Conservation (phyloP, 164 flowering plant species). For the Chloranthus sessilifolius region DNA sequence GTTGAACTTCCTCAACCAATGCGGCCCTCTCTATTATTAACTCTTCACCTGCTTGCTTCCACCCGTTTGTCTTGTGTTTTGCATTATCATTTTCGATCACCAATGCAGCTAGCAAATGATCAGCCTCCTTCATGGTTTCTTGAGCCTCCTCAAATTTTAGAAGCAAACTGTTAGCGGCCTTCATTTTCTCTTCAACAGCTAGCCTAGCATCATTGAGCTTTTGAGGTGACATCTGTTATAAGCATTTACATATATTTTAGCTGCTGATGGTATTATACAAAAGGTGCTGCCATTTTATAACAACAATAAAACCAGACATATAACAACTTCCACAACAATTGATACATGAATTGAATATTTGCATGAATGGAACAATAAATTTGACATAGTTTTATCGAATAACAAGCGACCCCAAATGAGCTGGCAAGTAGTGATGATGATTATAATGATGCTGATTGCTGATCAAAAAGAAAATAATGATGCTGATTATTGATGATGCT, state of each 20-base stretch:
- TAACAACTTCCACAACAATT: too few relatives aligned
- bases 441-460: too few relatives aligned
- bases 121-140: slow-evolving; percentile 68
- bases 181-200: slow-evolving; percentile 25
- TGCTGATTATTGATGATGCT: too few relatives aligned
- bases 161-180: slow-evolving; percentile 34
- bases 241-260: neutral
- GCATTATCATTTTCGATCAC: slow-evolving; percentile 48
- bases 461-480: too few relatives aligned
- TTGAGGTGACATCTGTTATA: slow-evolving; percentile 9
- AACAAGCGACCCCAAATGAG: too few relatives aligned
- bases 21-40: slow-evolving; percentile 41
- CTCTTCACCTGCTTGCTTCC: slow-evolving; percentile 50
- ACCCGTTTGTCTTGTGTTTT: slow-evolving; percentile 33
- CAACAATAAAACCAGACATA: too few relatives aligned
- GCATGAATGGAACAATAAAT: too few relatives aligned
- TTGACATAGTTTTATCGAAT: too few relatives aligned
- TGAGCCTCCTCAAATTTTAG: slow-evolving; percentile 57
- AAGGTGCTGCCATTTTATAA: too few relatives aligned
- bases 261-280: too few relatives aligned
- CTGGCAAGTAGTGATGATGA: too few relatives aligned
- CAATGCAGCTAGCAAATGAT: slow-evolving; percentile 56
- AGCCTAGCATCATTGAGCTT: slow-evolving; percentile 13
- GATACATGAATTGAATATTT: too few relatives aligned
- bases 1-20: slow-evolving; percentile 51